Evolutionary conservation across 139 green algal genomes (phyloP).

Genomic region (Diplosphaera chodatii): DNA sequence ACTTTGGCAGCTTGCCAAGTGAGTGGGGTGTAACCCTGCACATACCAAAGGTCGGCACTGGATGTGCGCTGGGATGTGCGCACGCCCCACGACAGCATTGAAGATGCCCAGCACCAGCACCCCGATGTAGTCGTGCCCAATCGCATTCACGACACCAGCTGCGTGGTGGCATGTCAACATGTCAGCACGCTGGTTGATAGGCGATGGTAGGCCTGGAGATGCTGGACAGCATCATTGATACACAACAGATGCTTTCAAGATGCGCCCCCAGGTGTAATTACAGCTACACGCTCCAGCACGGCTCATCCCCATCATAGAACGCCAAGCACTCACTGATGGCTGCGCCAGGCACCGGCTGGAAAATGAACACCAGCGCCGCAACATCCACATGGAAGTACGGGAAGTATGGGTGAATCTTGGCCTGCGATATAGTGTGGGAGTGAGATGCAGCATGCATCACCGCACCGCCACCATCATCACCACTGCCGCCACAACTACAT

Average conservation of each 20-base stretch:
- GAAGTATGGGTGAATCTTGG: constrained; percentile 50
- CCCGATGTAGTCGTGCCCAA: constrained; percentile 56
- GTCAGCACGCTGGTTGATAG: background rate
- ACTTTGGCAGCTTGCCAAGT: background rate
- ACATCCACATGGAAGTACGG: constrained; percentile 43
- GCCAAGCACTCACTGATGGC: constrained; percentile 22
- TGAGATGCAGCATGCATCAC: too few species aligned
- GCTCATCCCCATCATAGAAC: too few species aligned
- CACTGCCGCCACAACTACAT: constrained; percentile 20
- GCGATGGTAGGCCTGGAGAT: too few species aligned
- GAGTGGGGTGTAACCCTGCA: background rate
- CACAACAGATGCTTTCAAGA: background rate
- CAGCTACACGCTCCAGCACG: background rate
- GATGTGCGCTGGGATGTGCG: constrained; percentile 36
- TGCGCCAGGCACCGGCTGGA: constrained; percentile 29
- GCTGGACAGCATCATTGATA: background rate
- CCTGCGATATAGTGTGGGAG: constrained; percentile 19
- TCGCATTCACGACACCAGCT: constrained; percentile 56
- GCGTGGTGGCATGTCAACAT: constrained; percentile 1
- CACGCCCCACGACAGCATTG: constrained; percentile 45
- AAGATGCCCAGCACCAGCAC: constrained; percentile 62
- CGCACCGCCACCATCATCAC: background rate
- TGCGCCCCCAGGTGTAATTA: background rate
- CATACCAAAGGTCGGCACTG: constrained; percentile 7
- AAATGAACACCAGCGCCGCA: constrained; percentile 31